These are phyloP conservation scores for Sporothrix mexicana DNA, from an alignment of 2,329 filamentous ascomycete species.

Conservation along the genomic window DNA sequence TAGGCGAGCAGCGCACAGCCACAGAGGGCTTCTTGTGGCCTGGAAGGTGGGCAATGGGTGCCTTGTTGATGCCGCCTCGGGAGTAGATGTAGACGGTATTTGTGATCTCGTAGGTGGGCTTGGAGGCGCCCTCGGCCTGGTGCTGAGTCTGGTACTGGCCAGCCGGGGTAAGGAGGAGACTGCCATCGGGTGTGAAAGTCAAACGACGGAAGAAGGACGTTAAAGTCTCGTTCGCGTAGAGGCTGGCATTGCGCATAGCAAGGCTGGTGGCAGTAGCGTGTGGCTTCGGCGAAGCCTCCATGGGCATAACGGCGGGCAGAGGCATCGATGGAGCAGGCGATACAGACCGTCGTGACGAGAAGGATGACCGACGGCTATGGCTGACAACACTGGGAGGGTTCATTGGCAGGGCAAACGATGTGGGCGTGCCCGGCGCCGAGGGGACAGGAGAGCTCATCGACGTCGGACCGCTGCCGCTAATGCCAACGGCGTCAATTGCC, in stretches of 20 bases:
- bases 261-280: slow-evolving; percentile 50
- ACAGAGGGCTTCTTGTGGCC: slow-evolving; percentile 98
- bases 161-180: slow-evolving; percentile 89
- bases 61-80: slow-evolving; percentile 92
- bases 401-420: slow-evolving; percentile 89
- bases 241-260: slow-evolving; percentile 80
- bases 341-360: slow-evolving; percentile 83
- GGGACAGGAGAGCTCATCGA: slow-evolving; percentile 75
- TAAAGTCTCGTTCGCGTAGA: slow-evolving; percentile 96
- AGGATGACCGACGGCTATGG: slow-evolving; percentile 92
- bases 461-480: slow-evolving; percentile 51
- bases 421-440: slow-evolving; percentile 92
- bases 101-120: slow-evolving; percentile 81
- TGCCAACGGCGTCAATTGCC: slow-evolving; percentile 56
- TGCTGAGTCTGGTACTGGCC: slow-evolving; percentile 91
- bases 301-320: slow-evolving; percentile 91
- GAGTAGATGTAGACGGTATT: slow-evolving; percentile 99
- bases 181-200: slow-evolving; percentile 94
- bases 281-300: slow-evolving; percentile 86
- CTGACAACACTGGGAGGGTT: slow-evolving; percentile 89
- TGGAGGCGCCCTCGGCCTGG: slow-evolving; percentile 63
- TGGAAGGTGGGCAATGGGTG: slow-evolving; percentile 90
- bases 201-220: slow-evolving; percentile 95
- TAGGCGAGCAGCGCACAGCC: slow-evolving; percentile 89
- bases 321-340: slow-evolving; percentile 94